Conservation (phyloP, 306 rosid species). For the Medicago lupulina region DNA sequence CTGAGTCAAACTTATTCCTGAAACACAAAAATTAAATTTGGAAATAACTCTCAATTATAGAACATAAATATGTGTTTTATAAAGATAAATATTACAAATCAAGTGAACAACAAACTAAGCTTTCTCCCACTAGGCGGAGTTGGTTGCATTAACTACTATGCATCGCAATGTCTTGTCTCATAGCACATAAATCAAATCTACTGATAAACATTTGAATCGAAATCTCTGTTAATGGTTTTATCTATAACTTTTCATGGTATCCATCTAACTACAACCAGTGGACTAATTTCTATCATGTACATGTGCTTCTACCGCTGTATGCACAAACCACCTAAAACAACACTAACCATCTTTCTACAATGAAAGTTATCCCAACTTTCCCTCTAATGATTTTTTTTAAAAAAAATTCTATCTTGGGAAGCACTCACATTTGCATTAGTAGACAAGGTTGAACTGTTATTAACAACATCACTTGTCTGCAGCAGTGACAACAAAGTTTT, state of each 20-base stretch:
- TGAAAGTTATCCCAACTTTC: not conserved
- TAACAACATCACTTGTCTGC: not conserved
- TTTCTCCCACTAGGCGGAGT: not conserved
- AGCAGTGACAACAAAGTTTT: conserved; percentile 20
- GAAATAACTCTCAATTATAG: conserved; percentile 15
- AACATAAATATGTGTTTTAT: not conserved
- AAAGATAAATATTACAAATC: not conserved
- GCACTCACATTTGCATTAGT: not conserved
- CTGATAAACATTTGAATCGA: not conserved
- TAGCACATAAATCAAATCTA: not conserved
- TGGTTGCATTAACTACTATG: not conserved
- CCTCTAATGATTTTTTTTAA: not conserved
- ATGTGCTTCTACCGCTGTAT: not conserved
- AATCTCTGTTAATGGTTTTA: not conserved
- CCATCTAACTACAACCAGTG: not conserved
- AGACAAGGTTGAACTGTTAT: not conserved
- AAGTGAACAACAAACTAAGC: conserved; percentile 10
- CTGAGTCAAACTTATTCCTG: conserved; percentile 94
- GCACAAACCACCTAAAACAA: not conserved
- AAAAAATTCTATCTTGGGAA: not conserved
- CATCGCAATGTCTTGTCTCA: not conserved
- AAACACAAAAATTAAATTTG: conserved; percentile 23
- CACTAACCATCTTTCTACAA: not conserved
- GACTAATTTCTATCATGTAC: not conserved
- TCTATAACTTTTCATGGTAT: not conserved